Evolutionary conservation across 2,329 filamentous ascomycete genomes (phyloP), one percentile per base, ranked within the genome.

Genomic region (Penicillium psychrosexuale): DNA sequence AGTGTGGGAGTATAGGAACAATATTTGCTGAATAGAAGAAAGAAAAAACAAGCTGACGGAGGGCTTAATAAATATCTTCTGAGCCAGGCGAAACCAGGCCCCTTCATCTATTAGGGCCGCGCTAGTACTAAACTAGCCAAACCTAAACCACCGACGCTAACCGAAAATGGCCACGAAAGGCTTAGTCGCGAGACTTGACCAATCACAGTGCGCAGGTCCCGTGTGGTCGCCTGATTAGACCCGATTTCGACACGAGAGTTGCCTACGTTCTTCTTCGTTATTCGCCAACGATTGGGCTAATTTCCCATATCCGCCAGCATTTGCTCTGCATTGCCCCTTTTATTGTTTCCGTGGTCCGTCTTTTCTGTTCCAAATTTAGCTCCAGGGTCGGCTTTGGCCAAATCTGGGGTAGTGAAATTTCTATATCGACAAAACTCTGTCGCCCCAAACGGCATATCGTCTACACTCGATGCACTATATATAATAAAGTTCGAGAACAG

Each of bases 311-410:
- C 28, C 15, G 15, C 34, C 17, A 22, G 49, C 40, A 31, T 30
- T 31, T 17, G 13, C 24, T 13, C 24, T 3, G 19, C 4, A 7
- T 1, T 0, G 36, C 51, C 51, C 24, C 38, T 37, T 43, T 31
- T 7, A 15, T 22, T 36, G 7, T n/a, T 13, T 43, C 51, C 51
- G 51, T 48, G 44, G 12, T 43, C 51, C 51, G 51, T 36, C 27
- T 51, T 22, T 30, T 9, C 8, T 12, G 22, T 42, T n/a, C 30
- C 13, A 49, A 48, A 48, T 33, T 47, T 53, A 40, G 44, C 15
- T 22, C 8, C 12, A 30, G 12, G 12, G 12, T 24, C 13, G 4
- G 3, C 24, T 28, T 37, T 24, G 8, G 39, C 31, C 24, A 30
- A 46, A 40, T 31, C 39, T 28, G 49, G 49, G 40, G 49, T 51